Evolutionary conservation across 2,329 filamentous ascomycete genomes (phyloP), one percentile per base, ranked within the genome.

Genomic region (Nigrograna mackinnonii): DNA sequence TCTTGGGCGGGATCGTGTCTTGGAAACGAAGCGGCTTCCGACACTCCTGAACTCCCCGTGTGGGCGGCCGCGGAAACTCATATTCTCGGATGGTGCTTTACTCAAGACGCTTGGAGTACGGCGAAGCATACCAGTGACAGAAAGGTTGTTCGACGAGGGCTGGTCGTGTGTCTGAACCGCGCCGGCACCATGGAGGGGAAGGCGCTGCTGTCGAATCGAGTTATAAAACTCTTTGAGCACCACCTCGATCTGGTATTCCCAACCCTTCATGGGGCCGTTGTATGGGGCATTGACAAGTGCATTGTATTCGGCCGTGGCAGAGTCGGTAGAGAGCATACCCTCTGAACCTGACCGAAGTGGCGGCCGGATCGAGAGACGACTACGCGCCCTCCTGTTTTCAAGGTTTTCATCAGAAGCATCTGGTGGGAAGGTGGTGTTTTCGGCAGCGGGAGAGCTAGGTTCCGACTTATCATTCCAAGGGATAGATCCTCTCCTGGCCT

Each of bases 171-270:
- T 60, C 47, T 69, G 64, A 56, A 73, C 62, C 58, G 78, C 81
- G 76, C 35, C 43, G 9, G 84, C 85, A 7, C 91, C 90, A 61
- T 94, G 90, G 3, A 97, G 76, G 4, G 94, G 94, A 34, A 99
- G 76, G n/a, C 83, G 84, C 51, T 95, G 85, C 54, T 89, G 86
- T 36, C 89, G 86, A 58, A 99, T 96, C 0, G 91, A 96, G 20
- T 77, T 82, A 68, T 95, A 99, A 47, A 95, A 96, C 17, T 90
- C 85, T 67, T 95, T 96, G 19, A 99, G 77, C 5, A 97, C 88
- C n/a, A 81, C 75, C 69, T 99, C 94, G 30, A 99, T 78, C 64
- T 96, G 91, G 24, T 82, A 78, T 64, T 96, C 90, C 94, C 94
- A 99, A 2, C 82, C 85, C 51, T 84, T 85, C 59, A 87, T 77